Evolutionary conservation across 495 filamentous ascomycete genomes (phyloP), one percentile per base, ranked within the genome.

Genomic region (Xylaria acuta): DNA sequence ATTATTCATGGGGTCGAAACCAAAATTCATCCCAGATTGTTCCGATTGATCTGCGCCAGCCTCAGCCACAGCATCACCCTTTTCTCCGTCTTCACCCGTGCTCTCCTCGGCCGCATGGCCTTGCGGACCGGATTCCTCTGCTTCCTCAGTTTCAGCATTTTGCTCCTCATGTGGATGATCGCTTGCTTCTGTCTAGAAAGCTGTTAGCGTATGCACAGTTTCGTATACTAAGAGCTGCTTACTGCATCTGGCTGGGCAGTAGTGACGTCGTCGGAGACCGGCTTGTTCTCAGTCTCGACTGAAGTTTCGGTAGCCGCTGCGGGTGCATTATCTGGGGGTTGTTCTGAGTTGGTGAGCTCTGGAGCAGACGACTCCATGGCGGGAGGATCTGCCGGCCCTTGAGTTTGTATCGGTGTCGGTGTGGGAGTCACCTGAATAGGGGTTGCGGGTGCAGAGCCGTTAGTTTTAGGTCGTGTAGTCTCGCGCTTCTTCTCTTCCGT

Each of bases 401-500:
- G 72, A n/a, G 64, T 72, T 14, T 75, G 72, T 3, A 73, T 71
- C 7, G 75, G 72, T 4, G 74, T 73, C 5, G 79, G 72, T 7
- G 77, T 77, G 2, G 71, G 59, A 22, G 74, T 80, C 0, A 80
- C 75, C 25, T 82, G 81, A 47, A 84, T 73, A 9, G 86, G 85
- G 12, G 85, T 86, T 22, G 80, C 74, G 1, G 86, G 84, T 3
- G 85, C 75, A 5, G 82, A 78, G 20, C 81, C 80, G 65, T 86
- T 82, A 32, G 74, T 72, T 74, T 89, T 92, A 40, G 92, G 86
- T 67, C 88, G 83, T 71, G 81, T 80, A 51, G 84, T 75, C 66
- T 89, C 89, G 45, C 90, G 85, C 79, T 97, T 97, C 86, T 97
- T 97, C 80, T 95, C 92, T 73, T 92, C 92, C 1, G 92, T 95